Evolutionary conservation across 1,139 yeast species (phyloP).

Genomic region (Debaryomyces subglobosus): DNA sequence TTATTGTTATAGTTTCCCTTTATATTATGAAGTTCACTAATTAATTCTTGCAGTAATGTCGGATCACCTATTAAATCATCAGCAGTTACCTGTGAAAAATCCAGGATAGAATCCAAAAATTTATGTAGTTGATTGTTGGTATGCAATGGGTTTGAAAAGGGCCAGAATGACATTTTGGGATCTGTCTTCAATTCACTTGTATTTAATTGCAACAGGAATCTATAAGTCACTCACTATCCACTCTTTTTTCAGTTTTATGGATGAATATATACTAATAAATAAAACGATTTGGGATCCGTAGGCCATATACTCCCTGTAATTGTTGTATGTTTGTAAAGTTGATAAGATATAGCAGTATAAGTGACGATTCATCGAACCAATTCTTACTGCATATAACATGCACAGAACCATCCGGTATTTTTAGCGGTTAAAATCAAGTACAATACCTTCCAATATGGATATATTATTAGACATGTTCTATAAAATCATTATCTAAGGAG

Average conservation of each 20-base stretch:
- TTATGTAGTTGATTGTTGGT: slow-evolving; percentile 46
- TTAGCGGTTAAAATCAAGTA: not conserved
- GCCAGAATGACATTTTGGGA: slow-evolving; percentile 50
- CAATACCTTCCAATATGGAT: not conserved
- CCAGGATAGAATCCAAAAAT: slow-evolving; percentile 44
- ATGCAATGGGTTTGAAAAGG: slow-evolving; percentile 45
- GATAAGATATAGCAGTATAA: not conserved
- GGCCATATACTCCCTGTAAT: not conserved
- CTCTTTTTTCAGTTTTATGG: not conserved
- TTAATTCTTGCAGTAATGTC: slow-evolving; percentile 40
- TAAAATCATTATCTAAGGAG: not conserved
- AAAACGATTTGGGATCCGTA: not conserved
- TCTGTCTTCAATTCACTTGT: not conserved
- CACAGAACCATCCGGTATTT: not conserved
- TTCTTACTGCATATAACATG: not conserved
- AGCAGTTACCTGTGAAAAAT: slow-evolving; percentile 35
- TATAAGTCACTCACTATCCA: not conserved
- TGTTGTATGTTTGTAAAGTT: not conserved
- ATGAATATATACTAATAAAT: not conserved
- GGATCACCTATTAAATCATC: slow-evolving; percentile 41
- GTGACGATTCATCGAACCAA: not conserved
- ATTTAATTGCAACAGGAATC: not conserved
- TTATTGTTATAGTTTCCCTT: slow-evolving; percentile 38
- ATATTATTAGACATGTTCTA: not conserved
- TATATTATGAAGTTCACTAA: slow-evolving; percentile 44